Base-by-base conservation (phyloP, 2,329 filamentous ascomycete genomes). In the Penicillium hesseltinei region DNA sequence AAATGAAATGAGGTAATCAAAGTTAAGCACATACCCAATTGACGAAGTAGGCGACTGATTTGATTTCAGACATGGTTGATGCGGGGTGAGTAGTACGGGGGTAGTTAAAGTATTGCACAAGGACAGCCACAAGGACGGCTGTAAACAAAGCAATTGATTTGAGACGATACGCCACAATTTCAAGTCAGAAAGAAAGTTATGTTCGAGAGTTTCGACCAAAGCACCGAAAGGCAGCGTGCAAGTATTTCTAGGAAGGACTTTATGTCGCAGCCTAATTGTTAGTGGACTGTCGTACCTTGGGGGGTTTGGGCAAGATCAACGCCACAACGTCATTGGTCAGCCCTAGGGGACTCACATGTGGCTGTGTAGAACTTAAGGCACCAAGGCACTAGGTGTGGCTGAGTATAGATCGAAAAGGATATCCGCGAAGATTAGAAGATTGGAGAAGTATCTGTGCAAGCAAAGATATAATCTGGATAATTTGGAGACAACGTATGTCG, bases 41-140 rank as follows among this genome's bases (percentile, higher is more conserved):
- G 44, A 78, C 75, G 59, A 73, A 78, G 57, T 78, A 79, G 19
- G 70, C 74, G 45, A 78, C 73, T 2, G 73, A 71, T 62, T 63
- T 75, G 47, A 72, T 61, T 57, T 66, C 69, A 42, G 67, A 65
- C 66, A 70, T 69, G 48, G 52, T 57, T 56, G 64, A 25, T 46
- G 51, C 45, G 33, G 59, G 48, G 47, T 58, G 51, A 17, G 60
- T 62, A 7, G 54, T 45, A 58, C 49, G 33, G 15, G 51, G 17
- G 35, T 46, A 48, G 36, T 56, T 50, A 15, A 53, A 50, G 49
- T 61, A 60, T 56, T 62, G 65, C 44, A 63, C 27, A 21, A 64
- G 50, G 25, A 60, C 19, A 59, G 56, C 55, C 58, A 57, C 63
- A 45, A 66, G 40, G n/a, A 63, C 25, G 17, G 43, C 47, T 42